Base-by-base conservation (phyloP, 176 grass and related monocot species). In the Zea luxurians region DNA sequence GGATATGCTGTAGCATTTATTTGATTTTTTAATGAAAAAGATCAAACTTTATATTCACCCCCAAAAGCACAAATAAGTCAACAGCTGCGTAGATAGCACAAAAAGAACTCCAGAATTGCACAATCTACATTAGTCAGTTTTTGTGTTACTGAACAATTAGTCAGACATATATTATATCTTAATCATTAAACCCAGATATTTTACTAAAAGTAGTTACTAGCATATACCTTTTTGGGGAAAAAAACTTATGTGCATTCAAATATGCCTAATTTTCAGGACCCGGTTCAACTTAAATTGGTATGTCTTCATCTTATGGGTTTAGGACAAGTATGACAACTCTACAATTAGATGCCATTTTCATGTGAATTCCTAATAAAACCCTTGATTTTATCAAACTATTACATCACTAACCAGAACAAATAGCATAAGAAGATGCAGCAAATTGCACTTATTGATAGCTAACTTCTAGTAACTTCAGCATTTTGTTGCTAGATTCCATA, bases 331-430 rank as follows among this genome's bases (percentile, higher is more conserved):
- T 20, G 70, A 10, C 4, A 17, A 63, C 18, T 61, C 42, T 36
- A 78, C 35, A 70, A 52, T 8, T 36, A 34, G 52, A 35, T 64
- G 17, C 0, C 64, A 34, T 68, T 78, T 78, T 78, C 9, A 78
- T 21, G 34, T 5, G 9, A 16, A 48, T 66, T 78, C 15, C 1
- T n/a, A 16, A 17, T 17, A 12, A 8, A 58, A 5, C 43, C 60
- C 10, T 63, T 43, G 17, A 36, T n/a, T 41, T 82, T 4, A 73
- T 50, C 10, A 3, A 4, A 3, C 27, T 7, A 41, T 42, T 63
- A 18, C 3, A 13, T 59, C 34, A 37, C 18, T n/a, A 55, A 63
- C 49, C 13, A 73, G 9, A 63, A 10, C 10, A 41, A 0, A 41
- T 16, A 10, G n/a, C 48, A 27, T 5, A 55, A 73, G 34, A 38